Base-by-base conservation (phyloP, 176 grass and related monocot species). In the Ensete glaucum region DNA sequence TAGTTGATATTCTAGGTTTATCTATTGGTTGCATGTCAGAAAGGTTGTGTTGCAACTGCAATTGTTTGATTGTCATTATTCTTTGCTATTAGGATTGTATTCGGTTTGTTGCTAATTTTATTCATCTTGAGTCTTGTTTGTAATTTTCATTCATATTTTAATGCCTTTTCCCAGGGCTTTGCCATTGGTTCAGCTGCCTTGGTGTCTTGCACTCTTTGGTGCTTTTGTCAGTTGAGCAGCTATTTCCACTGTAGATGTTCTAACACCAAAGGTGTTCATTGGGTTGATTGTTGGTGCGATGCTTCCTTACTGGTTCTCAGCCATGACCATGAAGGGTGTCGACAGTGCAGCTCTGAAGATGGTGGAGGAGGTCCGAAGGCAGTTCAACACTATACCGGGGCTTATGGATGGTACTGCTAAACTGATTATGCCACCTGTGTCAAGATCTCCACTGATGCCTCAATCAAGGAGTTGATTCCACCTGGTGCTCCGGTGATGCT, bases 221-320 rank as follows among this genome's bases (percentile, higher is more conserved):
- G 83, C 80, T 49, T 89, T 89, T 71, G 83, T 89, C 52, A 89
- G 83, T 72, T 8, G 83, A 8, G 83, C 83, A 11, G 83, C 64
- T 0, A 74, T 89, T 20, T 69, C 63, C 53, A 74, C 43, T 0
- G 80, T 89, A 0, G 77, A 85, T 57, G 76, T 89, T 11, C 53
- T 89, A 53, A 73, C 80, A 1, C 83, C 80, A 1, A 78, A 85
- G 76, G 83, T 89, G 17, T 80, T 80, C 26, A 64, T 85, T 56
- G 87, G 87, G 0, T 60, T 89, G 64, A 43, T 89, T 52, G 73
- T 80, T 4, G 83, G 87, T 26, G 87, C 87, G 0, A 89, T 89
- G 87, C 87, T 85, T 1, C 80, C 87, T 0, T 88, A 88, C 72
- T 89, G 87, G 87, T 85, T 89, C 76, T 89, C 87, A 0, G 80